Percentiles rank a stretch among this genome's conserved stretches.
Conservation (phyloP, 345 rosid species). For the Gossypium stocksii region DNA sequence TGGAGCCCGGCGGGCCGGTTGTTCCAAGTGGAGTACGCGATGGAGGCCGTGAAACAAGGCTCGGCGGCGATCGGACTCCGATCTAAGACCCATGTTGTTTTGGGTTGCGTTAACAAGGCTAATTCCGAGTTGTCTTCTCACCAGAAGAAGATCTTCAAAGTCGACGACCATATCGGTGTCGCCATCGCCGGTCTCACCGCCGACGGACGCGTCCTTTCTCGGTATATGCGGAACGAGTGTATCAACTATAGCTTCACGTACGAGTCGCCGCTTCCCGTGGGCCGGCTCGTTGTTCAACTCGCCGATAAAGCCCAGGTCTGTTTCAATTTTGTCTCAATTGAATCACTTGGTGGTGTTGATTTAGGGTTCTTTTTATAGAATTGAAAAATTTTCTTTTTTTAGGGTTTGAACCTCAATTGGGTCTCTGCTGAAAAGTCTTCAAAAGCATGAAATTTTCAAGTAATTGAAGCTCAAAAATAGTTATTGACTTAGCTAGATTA, state of each 20-base stretch:
- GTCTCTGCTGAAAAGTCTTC: background rate
- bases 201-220: constrained; percentile 93
- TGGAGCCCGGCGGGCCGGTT: constrained; percentile 99
- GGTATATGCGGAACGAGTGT: constrained; percentile 94
- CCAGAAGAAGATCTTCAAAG: constrained; percentile 97
- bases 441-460: background rate
- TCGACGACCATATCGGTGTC: constrained; percentile 95
- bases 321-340: background rate
- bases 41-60: constrained; percentile 99
- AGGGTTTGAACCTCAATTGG: background rate
- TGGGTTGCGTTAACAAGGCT: constrained; percentile 91
- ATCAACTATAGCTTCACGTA: constrained; percentile 80
- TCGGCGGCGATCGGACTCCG: constrained; percentile 99
- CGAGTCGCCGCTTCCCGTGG: constrained; percentile 96
- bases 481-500: background rate
- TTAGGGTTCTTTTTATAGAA: background rate
- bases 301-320: constrained; percentile 97
- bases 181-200: constrained; percentile 98
- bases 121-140: constrained; percentile 93
- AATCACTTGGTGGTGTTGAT: background rate
- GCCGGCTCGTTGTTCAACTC: constrained; percentile 90
- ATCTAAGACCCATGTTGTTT: constrained; percentile 89
- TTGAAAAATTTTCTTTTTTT: background rate
- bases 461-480: background rate
- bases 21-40: constrained; percentile 97